Evolutionary conservation across 805 yeast genomes (phyloP).

Genomic region (Starmerella kuoi): DNA sequence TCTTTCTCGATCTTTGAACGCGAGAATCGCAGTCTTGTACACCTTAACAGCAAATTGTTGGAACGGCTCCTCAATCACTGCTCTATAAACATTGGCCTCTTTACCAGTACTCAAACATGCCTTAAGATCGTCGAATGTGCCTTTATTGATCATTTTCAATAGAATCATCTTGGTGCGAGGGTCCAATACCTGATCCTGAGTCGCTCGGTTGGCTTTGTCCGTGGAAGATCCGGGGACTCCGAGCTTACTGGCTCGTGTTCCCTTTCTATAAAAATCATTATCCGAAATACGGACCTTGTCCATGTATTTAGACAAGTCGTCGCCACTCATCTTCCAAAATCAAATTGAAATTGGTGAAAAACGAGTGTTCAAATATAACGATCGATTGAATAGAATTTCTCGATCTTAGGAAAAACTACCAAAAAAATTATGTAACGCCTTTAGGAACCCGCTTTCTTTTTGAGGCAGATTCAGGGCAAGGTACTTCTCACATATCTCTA

Average conservation of each 20-base stretch:
- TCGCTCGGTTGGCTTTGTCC: slow-evolving; percentile 88
- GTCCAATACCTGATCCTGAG: slow-evolving; percentile 92
- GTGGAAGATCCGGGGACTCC: slow-evolving; percentile 22
- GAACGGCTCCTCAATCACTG: slow-evolving; percentile 28
- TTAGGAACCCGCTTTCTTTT: not conserved
- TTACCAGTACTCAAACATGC: slow-evolving; percentile 96
- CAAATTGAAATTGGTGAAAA: too few species aligned
- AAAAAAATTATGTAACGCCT: slow-evolving; percentile 4
- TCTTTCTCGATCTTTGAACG: slow-evolving; percentile 92
- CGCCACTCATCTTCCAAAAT: not conserved
- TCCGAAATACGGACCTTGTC: slow-evolving; percentile 21
- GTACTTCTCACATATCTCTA: too few species aligned
- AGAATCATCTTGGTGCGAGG: slow-evolving; percentile 83
- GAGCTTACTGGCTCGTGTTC: slow-evolving; percentile 22
- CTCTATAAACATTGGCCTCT: slow-evolving; percentile 97
- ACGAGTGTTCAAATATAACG: too few species aligned
- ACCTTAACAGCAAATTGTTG: slow-evolving; percentile 64
- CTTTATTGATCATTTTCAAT: slow-evolving; percentile 68
- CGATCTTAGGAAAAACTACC: not conserved
- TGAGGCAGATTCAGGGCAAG: too few species aligned
- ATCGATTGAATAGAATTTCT: too few species aligned
- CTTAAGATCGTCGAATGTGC: slow-evolving; percentile 70
- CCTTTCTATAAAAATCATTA: slow-evolving; percentile 21
- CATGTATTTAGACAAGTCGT: slow-evolving; percentile 15
- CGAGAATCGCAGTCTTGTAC: slow-evolving; percentile 88